Conservation (phyloP, 2,329 filamentous ascomycete species). For the Colletotrichum orchidophilum region DNA sequence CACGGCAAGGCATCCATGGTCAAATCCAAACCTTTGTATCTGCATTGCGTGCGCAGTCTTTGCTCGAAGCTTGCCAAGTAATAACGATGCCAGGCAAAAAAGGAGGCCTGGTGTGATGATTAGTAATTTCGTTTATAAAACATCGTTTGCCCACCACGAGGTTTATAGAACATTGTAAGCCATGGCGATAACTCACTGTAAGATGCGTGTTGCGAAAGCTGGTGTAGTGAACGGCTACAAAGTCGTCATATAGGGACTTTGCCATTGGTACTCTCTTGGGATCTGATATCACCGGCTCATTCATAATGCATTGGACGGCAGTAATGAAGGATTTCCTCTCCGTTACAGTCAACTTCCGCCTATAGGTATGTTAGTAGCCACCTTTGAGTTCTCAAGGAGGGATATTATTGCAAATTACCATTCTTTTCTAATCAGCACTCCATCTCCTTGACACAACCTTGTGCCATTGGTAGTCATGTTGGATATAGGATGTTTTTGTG, state of each 20-base stretch:
- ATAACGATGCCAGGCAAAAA: slow-evolving; percentile 35
- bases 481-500: background rate
- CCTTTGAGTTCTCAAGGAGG: background rate
- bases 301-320: slow-evolving; percentile 41
- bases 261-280: slow-evolving; percentile 31
- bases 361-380: background rate
- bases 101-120: slow-evolving; percentile 1
- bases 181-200: slow-evolving; percentile 6
- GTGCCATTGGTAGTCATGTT: background rate
- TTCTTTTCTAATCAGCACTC: slow-evolving; percentile 11
- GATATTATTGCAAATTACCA: background rate
- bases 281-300: slow-evolving; percentile 33
- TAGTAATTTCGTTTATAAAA: too few relatives aligned
- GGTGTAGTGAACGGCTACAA: slow-evolving; percentile 35
- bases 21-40: slow-evolving; percentile 31
- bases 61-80: slow-evolving; percentile 30
- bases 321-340: slow-evolving; percentile 38
- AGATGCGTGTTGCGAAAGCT: slow-evolving; percentile 23
- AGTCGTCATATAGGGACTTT: slow-evolving; percentile 37
- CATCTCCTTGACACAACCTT: background rate
- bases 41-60: slow-evolving; percentile 31
- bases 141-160: too few relatives aligned
- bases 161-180: too few relatives aligned
- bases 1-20: accelerated
- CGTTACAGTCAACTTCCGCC: slow-evolving; percentile 36